Evolutionary conservation across 2,329 filamentous ascomycete genomes (phyloP), one percentile per base, ranked within the genome.

Genomic region (Leptographium lundbergii): DNA sequence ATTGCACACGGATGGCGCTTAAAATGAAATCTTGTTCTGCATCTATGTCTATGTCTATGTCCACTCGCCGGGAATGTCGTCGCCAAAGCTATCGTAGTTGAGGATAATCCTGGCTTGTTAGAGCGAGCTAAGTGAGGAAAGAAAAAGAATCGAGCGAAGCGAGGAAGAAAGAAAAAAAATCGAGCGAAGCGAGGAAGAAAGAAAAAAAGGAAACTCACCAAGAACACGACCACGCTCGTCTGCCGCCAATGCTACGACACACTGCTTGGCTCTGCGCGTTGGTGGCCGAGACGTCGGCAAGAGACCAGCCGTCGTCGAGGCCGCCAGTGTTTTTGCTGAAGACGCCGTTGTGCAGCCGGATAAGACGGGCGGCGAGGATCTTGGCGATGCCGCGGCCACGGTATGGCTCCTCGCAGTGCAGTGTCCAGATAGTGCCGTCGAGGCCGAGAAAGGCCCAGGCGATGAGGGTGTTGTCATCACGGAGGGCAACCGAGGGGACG

Each of bases 371-470:
- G 0, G 80, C 79, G 4, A 89, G 71, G 0, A 75, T 73, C 67
- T 85, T 87, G 1, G 85, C 86, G 34, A 89, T 70, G 0, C 86
- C 86, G 50, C 72, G 75, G 0, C 83, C 79, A 34, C 86, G 78
- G 63, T 81, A 86, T 1, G 73, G 66, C 50, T 78, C 74, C 74
- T 86, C 83, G 57, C 80, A 82, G 67, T 86, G 81, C 42, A 87
- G 69, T 34, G 78, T 80, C 13, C 76, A 79, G 19, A 87, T 67
- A n/a, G 80, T 82, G 0, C 78, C 84, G 65, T 88, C 85, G 2
- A 79, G 71, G 0, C 81, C 75, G 5, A 82, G 67, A 56, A 89
- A 87, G 0, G 78, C 80, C 86, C 86, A 89, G 0, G 84, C 81
- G 6, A 88, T 71, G 0, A 79, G 75, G 1, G 71, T 76, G 1